Conservation (phyloP, 331 rosid genomes). For the Malus hybrid region DNA sequence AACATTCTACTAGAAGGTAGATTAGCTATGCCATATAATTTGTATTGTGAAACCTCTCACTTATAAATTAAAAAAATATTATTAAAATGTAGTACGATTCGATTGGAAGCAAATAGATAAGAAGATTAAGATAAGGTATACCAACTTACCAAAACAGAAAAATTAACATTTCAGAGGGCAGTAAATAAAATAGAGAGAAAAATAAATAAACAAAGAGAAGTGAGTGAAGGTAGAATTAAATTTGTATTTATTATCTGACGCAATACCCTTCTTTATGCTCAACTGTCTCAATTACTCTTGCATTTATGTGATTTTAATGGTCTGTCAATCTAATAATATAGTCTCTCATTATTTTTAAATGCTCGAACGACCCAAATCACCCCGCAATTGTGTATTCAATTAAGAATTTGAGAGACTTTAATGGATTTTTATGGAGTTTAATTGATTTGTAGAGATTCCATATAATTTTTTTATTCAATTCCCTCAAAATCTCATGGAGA, state of each 20-base stretch:
- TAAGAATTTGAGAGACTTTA: too few relatives aligned
- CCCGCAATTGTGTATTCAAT: not conserved
- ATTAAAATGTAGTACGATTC: too few relatives aligned
- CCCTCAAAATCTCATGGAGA: too few relatives aligned
- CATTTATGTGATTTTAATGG: slow-evolving; percentile 78
- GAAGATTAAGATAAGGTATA: not conserved
- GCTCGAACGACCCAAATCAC: slow-evolving; percentile 62
- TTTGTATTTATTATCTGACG: slow-evolving; percentile 66
- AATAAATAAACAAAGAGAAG: slow-evolving; percentile 1
- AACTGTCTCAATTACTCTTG: slow-evolving; percentile 75
- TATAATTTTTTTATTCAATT: too few relatives aligned
- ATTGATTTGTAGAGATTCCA: too few relatives aligned
- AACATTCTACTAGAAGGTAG: too few relatives aligned
- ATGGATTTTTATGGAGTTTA: too few relatives aligned
- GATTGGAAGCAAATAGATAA: not conserved
- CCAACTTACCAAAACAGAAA: not conserved
- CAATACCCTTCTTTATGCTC: slow-evolving; percentile 58
- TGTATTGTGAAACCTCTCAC: too few relatives aligned
- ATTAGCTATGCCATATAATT: too few relatives aligned
- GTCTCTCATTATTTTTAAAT: slow-evolving; percentile 41
- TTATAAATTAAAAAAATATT: too few relatives aligned
- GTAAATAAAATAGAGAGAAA: not conserved
- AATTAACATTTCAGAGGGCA: not conserved
- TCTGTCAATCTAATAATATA: slow-evolving; percentile 50
- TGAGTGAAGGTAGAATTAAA: slow-evolving; percentile 31